Evolutionary conservation across 345 rosid species (phyloP).

Genomic region (Pseudoturritis turrita): DNA sequence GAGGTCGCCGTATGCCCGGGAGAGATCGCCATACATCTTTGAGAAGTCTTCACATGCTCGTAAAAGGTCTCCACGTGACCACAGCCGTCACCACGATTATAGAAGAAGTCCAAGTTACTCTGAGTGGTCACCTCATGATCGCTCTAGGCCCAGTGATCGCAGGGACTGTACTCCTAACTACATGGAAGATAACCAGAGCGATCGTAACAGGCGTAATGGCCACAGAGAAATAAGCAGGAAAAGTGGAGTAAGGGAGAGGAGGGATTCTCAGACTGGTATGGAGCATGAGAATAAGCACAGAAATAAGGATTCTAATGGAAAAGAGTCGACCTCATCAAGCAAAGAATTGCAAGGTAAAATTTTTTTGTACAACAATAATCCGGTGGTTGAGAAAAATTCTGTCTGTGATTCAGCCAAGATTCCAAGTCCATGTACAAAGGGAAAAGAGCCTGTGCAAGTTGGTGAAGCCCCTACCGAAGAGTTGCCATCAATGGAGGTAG

Average conservation of each 20-base stretch:
- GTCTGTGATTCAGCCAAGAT: conserved; percentile 42
- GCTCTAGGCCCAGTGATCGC: conserved; percentile 48
- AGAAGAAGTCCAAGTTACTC: conserved; percentile 78
- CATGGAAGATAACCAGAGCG: conserved; percentile 57
- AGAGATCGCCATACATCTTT: conserved; percentile 42
- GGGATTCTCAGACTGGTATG: conserved; percentile 44
- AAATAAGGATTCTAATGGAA: conserved; percentile 44
- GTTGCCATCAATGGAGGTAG: conserved; percentile 97
- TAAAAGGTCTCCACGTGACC: conserved; percentile 72
- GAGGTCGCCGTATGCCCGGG: conserved; percentile 43
- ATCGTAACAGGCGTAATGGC: conserved; percentile 46
- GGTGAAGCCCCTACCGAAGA: conserved; percentile 58
- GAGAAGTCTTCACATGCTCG: conserved; percentile 51
- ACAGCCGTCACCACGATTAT: conserved; percentile 60
- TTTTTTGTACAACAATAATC: conserved; percentile 29
- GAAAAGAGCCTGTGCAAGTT: conserved; percentile 44
- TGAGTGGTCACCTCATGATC: conserved; percentile 61
- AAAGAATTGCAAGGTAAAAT: conserved; percentile 61
- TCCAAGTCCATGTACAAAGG: conserved; percentile 37
- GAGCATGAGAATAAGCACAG: conserved; percentile 56
- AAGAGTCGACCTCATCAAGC: conserved; percentile 36
- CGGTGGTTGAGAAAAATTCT: conserved; percentile 44
- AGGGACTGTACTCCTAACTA: conserved; percentile 60
- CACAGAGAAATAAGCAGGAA: conserved; percentile 54
- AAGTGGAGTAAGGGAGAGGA: conserved; percentile 55